A percentile compares a stretch with the other conserved stretches of the same genome.
These are phyloP conservation scores for Colletotrichum orchidophilum DNA, from an alignment of 2,329 filamentous ascomycete genomes.

Conservation along the genomic window DNA sequence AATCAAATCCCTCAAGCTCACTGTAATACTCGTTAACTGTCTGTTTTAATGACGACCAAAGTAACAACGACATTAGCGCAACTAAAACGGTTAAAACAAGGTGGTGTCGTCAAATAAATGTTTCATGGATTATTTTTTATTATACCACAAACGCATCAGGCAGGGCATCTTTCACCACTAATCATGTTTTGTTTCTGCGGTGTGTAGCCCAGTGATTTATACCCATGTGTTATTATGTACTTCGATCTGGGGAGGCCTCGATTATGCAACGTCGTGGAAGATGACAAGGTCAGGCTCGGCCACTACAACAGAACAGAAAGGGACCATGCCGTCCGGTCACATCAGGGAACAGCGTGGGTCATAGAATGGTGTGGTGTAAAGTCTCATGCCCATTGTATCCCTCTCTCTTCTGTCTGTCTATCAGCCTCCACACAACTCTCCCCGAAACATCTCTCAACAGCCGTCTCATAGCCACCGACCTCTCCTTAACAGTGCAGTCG, in stretches of 20 bases:
- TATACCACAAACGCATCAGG: too few relatives aligned
- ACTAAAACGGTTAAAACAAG: too few relatives aligned
- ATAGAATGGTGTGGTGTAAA: constrained; percentile 18
- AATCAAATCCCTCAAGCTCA: too few relatives aligned
- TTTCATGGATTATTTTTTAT: too few relatives aligned
- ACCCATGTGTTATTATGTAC: neutral
- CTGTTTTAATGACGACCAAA: too few relatives aligned
- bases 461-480: neutral
- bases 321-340: neutral
- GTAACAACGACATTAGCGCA: too few relatives aligned
- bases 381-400: constrained; percentile 34
- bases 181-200: neutral
- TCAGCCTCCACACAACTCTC: constrained; percentile 32
- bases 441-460: constrained; percentile 12
- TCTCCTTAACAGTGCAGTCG: constrained; percentile 22
- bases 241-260: neutral
- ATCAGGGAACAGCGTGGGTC: neutral
- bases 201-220: neutral
- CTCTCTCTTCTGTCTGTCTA: constrained; percentile 29
- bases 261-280: neutral
- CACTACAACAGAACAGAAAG: neutral
- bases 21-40: too few relatives aligned
- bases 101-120: too few relatives aligned
- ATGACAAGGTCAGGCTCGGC: neutral
- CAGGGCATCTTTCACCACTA: too few relatives aligned